Evolutionary conservation across 2,329 filamentous ascomycete genomes (phyloP).

Genomic region (Beauveria asiatica): DNA sequence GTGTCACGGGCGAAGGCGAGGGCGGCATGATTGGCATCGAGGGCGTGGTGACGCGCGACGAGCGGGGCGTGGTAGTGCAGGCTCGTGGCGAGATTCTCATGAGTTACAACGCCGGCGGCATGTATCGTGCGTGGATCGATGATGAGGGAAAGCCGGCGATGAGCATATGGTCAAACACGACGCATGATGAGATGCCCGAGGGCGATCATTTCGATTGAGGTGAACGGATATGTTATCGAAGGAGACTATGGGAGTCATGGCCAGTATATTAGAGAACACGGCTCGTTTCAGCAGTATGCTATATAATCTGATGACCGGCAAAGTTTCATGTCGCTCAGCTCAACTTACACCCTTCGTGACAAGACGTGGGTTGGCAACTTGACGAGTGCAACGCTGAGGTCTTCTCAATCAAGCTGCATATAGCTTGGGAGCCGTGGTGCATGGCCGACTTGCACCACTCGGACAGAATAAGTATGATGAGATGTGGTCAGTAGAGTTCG

Average conservation of each 20-base stretch:
- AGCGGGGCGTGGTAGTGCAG: conserved; percentile 32
- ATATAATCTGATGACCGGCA: too few relatives aligned
- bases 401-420: neutral
- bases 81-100: conserved; percentile 50
- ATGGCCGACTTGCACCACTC: too few relatives aligned
- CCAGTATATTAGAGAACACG: neutral
- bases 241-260: neutral
- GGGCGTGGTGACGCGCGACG: conserved; percentile 38
- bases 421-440: neutral
- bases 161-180: conserved; percentile 31
- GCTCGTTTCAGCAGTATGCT: too few relatives aligned
- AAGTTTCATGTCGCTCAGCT: too few relatives aligned
- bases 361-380: too few relatives aligned
- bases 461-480: too few relatives aligned
- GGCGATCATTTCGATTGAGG: conserved; percentile 1
- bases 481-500: too few relatives aligned
- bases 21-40: conserved; percentile 84
- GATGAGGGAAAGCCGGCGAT: conserved; percentile 48
- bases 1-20: conserved; percentile 65
- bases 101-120: conserved; percentile 79
- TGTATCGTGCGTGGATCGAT: conserved; percentile 75
- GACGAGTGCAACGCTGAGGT: too few relatives aligned
- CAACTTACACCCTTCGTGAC: too few relatives aligned
- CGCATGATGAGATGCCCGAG: conserved; percentile 15
- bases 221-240: too few relatives aligned